Conservation (phyloP, 2,329 filamentous ascomycete genomes). For the Sordariomycetes sp. region DNA sequence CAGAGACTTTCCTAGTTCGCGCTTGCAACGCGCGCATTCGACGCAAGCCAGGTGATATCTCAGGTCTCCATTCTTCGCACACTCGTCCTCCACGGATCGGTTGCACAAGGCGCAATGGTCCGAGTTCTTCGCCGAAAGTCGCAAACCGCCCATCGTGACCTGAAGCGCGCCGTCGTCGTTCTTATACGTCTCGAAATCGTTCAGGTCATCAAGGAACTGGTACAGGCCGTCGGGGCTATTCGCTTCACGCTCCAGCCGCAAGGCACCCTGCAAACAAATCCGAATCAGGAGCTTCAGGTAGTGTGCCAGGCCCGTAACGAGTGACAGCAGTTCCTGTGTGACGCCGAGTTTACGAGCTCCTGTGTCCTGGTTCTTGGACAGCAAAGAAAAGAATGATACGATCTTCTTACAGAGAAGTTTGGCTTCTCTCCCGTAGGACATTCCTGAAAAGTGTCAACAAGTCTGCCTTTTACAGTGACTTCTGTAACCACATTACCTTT, state of each 20-base stretch:
- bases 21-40: slow-evolving; percentile 56
- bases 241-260: slow-evolving; percentile 84
- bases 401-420: slow-evolving; percentile 99
- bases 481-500: slow-evolving; percentile 50
- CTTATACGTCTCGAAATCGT: slow-evolving; percentile 70
- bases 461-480: not conserved
- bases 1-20: slow-evolving; percentile 59
- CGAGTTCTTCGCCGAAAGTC: slow-evolving; percentile 64
- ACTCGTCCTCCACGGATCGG: slow-evolving; percentile 91
- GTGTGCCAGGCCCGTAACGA: slow-evolving; percentile 92
- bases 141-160: slow-evolving; percentile 53
- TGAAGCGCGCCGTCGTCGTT: slow-evolving; percentile 61
- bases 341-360: slow-evolving; percentile 87
- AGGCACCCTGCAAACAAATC: slow-evolving; percentile 87
- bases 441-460: slow-evolving; percentile 37
- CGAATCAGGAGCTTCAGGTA: slow-evolving; percentile 96
- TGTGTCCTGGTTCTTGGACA: slow-evolving; percentile 90
- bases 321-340: slow-evolving; percentile 93
- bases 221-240: slow-evolving; percentile 66
- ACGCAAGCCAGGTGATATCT: slow-evolving; percentile 83
- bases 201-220: slow-evolving; percentile 74
- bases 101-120: slow-evolving; percentile 79
- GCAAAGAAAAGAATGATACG: slow-evolving; percentile 89
- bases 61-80: slow-evolving; percentile 62
- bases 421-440: slow-evolving; percentile 91